Evolutionary conservation across 306 rosid genomes (phyloP).

Genomic region (Gleditsia sinensis): DNA sequence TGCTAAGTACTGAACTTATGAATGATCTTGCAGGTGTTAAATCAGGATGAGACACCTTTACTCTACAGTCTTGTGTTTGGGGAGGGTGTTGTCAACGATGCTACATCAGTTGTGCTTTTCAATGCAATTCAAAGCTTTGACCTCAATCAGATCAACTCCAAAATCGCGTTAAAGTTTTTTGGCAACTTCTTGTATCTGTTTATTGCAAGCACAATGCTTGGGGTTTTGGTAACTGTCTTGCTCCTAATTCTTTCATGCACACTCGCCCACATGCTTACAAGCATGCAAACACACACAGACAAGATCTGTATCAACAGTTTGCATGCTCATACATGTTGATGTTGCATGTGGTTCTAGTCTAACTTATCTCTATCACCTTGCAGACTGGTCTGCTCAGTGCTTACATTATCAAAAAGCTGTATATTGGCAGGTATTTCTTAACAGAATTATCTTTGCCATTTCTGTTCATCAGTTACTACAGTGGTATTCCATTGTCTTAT

Average conservation of each 20-base stretch:
- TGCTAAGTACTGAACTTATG: conserved; percentile 30
- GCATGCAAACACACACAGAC: background rate
- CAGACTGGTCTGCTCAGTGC: conserved; percentile 97
- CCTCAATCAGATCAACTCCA: conserved; percentile 56
- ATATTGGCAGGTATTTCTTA: conserved; percentile 76
- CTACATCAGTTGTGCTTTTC: conserved; percentile 97
- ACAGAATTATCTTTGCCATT: conserved; percentile 10
- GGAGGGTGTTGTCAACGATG: conserved; percentile 98
- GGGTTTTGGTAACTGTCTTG: conserved; percentile 63
- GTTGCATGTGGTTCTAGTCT: conserved; percentile 26
- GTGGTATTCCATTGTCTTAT: conserved; percentile 21
- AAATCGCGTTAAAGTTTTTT: conserved; percentile 58
- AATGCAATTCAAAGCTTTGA: conserved; percentile 95
- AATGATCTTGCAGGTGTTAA: conserved; percentile 72
- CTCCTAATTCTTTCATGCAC: conserved; percentile 20
- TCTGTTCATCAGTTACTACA: conserved; percentile 2
- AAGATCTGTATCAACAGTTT: background rate
- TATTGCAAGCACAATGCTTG: conserved; percentile 78
- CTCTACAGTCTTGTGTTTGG: conserved; percentile 98
- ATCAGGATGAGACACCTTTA: conserved; percentile 97
- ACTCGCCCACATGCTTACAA: background rate
- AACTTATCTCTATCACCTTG: conserved; percentile 37
- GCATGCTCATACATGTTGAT: conserved; percentile 10
- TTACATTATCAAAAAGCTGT: conserved; percentile 78
- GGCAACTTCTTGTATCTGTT: conserved; percentile 88